Evolutionary conservation across 2,329 filamentous ascomycete species (phyloP).

Genomic region (Xylaria polymorpha): DNA sequence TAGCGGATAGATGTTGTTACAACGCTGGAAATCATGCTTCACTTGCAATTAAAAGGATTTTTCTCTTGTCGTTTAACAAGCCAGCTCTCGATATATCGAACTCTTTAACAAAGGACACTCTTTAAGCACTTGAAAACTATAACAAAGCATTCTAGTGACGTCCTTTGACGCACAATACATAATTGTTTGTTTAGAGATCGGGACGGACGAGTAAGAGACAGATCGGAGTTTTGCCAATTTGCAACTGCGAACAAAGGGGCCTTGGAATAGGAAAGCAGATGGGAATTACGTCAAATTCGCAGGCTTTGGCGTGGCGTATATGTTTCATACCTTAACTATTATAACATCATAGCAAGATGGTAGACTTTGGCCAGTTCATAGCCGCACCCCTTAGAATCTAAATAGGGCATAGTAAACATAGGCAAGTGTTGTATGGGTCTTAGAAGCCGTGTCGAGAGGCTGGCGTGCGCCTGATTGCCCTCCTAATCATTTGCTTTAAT

Average conservation of each 20-base stretch:
- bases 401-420: too few relatives aligned
- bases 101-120: neutral
- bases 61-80: neutral
- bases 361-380: too few relatives aligned
- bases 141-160: neutral
- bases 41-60: neutral
- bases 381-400: too few relatives aligned
- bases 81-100: neutral
- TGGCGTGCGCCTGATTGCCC: too few relatives aligned
- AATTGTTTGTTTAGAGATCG: neutral
- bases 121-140: neutral
- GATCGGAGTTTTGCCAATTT: neutral
- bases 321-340: neutral
- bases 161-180: neutral
- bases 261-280: neutral
- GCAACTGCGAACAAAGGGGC: neutral
- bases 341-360: too few relatives aligned
- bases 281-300: neutral
- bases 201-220: neutral
- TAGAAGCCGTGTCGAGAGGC: too few relatives aligned
- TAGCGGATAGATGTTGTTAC: neutral
- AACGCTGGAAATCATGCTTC: neutral
- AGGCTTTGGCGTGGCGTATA: neutral
- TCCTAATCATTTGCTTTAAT: too few relatives aligned
- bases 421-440: too few relatives aligned